Percentiles rank a stretch among this genome's conserved stretches.
These are phyloP conservation scores for Salix suchowensis DNA, from an alignment of 345 rosid genomes.

Conservation along the genomic window DNA sequence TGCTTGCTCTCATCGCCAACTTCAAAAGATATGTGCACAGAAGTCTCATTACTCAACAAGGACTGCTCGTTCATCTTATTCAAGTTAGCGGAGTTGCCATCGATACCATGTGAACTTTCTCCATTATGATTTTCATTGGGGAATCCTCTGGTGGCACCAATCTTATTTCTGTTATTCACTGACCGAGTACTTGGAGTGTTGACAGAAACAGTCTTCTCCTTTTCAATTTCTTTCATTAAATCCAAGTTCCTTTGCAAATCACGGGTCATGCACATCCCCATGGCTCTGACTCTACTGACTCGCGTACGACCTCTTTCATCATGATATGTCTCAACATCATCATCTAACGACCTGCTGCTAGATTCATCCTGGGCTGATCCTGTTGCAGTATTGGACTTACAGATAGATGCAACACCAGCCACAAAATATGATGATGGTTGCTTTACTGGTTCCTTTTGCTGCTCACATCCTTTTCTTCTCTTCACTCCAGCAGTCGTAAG, in stretches of 20 bases:
- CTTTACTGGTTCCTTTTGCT: constrained; percentile 21
- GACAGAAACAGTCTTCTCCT: constrained; percentile 30
- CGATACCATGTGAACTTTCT: constrained; percentile 27
- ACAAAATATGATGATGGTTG: constrained; percentile 33
- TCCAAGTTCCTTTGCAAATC: constrained; percentile 94
- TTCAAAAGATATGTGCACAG: constrained; percentile 74
- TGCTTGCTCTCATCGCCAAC: constrained; percentile 42
- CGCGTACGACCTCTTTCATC: constrained; percentile 77
- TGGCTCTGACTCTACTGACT: constrained; percentile 72
- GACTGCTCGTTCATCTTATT: constrained; percentile 30
- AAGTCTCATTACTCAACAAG: constrained; percentile 24
- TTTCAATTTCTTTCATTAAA: constrained; percentile 79
- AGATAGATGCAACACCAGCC: constrained; percentile 21
- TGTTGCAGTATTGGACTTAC: constrained; percentile 35
- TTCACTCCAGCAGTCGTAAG: constrained; percentile 53
- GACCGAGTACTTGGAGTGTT: constrained; percentile 21
- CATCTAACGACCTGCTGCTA: constrained; percentile 32
- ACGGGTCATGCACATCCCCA: constrained; percentile 95
- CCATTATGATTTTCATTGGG: constrained; percentile 33
- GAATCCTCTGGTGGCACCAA: constrained; percentile 21
- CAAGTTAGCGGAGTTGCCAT: constrained; percentile 29
- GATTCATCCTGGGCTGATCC: constrained; percentile 38
- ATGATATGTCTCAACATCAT: constrained; percentile 67
- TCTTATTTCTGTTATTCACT: constrained; percentile 22
- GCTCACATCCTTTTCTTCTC: constrained; percentile 37